Conservation (phyloP, 2,329 filamentous ascomycete genomes). For the Fusarium piperis region DNA sequence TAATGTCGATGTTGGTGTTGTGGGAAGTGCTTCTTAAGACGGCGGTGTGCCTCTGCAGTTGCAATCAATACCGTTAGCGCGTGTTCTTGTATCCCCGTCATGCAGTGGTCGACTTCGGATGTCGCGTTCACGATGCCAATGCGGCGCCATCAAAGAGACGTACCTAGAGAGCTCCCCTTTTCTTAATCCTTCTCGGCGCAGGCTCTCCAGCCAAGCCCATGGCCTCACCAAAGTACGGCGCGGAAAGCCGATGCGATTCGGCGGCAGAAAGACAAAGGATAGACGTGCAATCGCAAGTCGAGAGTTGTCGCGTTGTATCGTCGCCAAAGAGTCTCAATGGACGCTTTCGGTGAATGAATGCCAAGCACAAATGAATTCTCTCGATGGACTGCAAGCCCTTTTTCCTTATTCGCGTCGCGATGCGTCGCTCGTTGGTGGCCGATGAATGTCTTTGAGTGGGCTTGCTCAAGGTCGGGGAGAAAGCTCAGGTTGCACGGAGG, state of each 20-base stretch:
- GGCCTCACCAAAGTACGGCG: constrained; percentile 40
- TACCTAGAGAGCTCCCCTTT: constrained; percentile 44
- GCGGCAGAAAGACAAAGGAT: constrained; percentile 7
- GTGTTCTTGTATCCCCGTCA: not conserved
- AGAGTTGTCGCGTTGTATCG: constrained; percentile 8
- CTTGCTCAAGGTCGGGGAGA: not conserved
- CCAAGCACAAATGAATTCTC: not conserved
- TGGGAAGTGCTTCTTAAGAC: constrained; percentile 1
- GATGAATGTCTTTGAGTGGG: constrained; percentile 27
- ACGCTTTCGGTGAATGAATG: not conserved
- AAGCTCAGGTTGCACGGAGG: constrained; percentile 35
- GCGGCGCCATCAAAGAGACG: constrained; percentile 18
- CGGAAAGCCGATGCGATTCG: constrained; percentile 23
- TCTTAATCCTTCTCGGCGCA: constrained; percentile 45
- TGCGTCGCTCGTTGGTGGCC: constrained; percentile 8
- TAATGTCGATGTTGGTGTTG: constrained; percentile 1
- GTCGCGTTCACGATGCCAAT: constrained; percentile 9
- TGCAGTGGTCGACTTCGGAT: not conserved
- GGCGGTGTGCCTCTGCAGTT: constrained; percentile 15
- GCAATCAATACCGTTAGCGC: constrained; percentile 11
- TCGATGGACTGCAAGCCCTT: not conserved
- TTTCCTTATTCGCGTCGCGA: constrained; percentile 1
- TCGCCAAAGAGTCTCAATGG: constrained; percentile 18
- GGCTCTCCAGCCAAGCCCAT: constrained; percentile 48
- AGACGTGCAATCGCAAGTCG: constrained; percentile 20